These are phyloP conservation scores for Achaetomiella virescens DNA, from an alignment of 495 filamentous ascomycete genomes.

Conservation along the genomic window DNA sequence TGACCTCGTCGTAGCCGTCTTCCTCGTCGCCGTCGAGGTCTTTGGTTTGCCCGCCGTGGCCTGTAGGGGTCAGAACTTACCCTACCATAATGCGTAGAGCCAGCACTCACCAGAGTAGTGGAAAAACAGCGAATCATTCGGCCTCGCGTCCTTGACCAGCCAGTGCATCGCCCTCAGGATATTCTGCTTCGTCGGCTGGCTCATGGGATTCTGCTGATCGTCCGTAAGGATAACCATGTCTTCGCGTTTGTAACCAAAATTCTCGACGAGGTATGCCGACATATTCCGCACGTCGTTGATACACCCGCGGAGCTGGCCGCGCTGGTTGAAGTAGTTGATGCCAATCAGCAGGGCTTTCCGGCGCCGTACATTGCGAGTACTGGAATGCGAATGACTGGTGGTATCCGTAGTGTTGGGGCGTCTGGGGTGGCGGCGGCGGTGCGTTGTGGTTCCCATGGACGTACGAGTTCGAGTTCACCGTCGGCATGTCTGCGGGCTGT, in stretches of 20 bases:
- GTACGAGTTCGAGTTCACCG: slow-evolving; percentile 47
- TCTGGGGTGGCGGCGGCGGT: slow-evolving; percentile 54
- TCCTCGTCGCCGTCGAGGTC: slow-evolving; percentile 93
- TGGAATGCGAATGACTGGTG: slow-evolving; percentile 68
- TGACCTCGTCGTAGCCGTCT: slow-evolving; percentile 95
- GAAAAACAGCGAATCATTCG: slow-evolving; percentile 96
- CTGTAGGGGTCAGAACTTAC: slow-evolving; percentile 36
- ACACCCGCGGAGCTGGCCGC: slow-evolving; percentile 85
- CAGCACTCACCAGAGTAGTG: slow-evolving; percentile 80
- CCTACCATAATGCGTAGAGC: background rate
- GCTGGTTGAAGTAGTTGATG: slow-evolving; percentile 95
- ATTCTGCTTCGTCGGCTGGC: slow-evolving; percentile 92
- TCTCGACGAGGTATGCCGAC: slow-evolving; percentile 83
- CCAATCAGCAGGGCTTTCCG: slow-evolving; percentile 90
- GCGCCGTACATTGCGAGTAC: slow-evolving; percentile 88
- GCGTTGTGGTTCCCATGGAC: slow-evolving; percentile 46
- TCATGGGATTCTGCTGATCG: slow-evolving; percentile 95
- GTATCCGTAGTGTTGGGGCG: slow-evolving; percentile 67
- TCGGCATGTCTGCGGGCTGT: slow-evolving; percentile 34
- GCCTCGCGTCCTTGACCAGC: slow-evolving; percentile 89
- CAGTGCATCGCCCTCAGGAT: slow-evolving; percentile 97
- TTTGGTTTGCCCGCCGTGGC: slow-evolving; percentile 94
- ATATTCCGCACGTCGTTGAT: slow-evolving; percentile 99
- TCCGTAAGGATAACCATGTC: slow-evolving; percentile 98
- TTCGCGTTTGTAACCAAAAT: slow-evolving; percentile 89